These are phyloP conservation scores for Zymoseptoria tritici DNA, from an alignment of 2,329 filamentous ascomycete species.

Conservation along the genomic window DNA sequence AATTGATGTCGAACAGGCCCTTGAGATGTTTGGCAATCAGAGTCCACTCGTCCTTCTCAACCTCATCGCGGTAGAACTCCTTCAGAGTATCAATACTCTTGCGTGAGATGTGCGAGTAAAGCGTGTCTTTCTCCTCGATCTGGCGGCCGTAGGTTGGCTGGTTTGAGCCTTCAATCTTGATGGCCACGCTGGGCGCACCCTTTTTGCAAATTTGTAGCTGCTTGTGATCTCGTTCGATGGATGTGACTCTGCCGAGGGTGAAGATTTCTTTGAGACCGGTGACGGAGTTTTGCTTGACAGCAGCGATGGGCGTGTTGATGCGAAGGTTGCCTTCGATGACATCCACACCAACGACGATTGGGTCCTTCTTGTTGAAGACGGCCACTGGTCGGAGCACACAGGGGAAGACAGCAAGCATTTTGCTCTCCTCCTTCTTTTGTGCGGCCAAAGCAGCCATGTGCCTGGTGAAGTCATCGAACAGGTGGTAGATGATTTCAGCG, in stretches of 20 bases:
- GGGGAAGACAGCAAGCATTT: slow-evolving; percentile 93
- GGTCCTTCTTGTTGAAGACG: slow-evolving; percentile 96
- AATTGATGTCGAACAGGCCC: slow-evolving; percentile 68
- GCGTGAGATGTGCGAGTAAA: slow-evolving; percentile 84
- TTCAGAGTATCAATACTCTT: slow-evolving; percentile 90
- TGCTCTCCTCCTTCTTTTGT: slow-evolving; percentile 92
- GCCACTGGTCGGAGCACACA: slow-evolving; percentile 84
- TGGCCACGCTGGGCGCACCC: slow-evolving; percentile 90
- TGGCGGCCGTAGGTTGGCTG: slow-evolving; percentile 94
- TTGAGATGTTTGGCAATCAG: slow-evolving; percentile 87
- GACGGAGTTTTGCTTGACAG: slow-evolving; percentile 70
- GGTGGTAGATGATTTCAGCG: slow-evolving; percentile 97
- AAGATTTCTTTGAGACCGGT: slow-evolving; percentile 81
- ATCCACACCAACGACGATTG: slow-evolving; percentile 92
- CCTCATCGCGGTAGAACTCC: slow-evolving; percentile 85
- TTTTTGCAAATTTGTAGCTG: slow-evolving; percentile 86
- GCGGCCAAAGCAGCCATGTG: slow-evolving; percentile 84
- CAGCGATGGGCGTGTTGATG: slow-evolving; percentile 83
- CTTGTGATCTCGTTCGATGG: slow-evolving; percentile 97
- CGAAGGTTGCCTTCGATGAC: slow-evolving; percentile 83
- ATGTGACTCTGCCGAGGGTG: slow-evolving; percentile 82
- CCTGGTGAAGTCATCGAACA: slow-evolving; percentile 93
- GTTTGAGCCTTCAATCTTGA: slow-evolving; percentile 92
- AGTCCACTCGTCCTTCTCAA: slow-evolving; percentile 87
- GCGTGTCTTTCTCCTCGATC: slow-evolving; percentile 78